These are phyloP conservation scores for Aspergillus sp. DNA, from an alignment of 2,329 filamentous ascomycete species.

Conservation along the genomic window DNA sequence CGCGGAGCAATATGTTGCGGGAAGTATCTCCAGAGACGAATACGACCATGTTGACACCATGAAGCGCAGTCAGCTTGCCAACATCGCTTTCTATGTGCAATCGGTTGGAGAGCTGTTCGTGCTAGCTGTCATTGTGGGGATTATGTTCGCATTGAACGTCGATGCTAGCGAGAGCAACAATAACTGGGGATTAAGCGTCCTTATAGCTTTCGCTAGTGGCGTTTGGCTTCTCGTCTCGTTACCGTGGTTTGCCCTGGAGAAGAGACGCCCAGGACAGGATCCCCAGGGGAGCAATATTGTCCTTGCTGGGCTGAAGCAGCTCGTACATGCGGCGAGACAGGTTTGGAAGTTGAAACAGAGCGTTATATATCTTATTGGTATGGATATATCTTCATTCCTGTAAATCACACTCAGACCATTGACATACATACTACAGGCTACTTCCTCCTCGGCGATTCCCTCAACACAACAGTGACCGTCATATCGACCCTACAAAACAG, in stretches of 20 bases:
- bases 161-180: constrained; percentile 62
- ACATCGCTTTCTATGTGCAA: constrained; percentile 65
- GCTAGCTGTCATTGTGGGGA: constrained; percentile 64
- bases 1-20: constrained; percentile 52
- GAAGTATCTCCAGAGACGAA: constrained; percentile 58
- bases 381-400: constrained; percentile 4
- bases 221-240: constrained; percentile 65
- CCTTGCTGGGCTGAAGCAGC: constrained; percentile 63
- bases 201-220: constrained; percentile 66
- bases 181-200: constrained; percentile 66
- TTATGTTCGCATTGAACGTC: constrained; percentile 63
- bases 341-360: constrained; percentile 68
- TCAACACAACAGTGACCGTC: constrained; percentile 71
- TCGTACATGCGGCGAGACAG: constrained; percentile 58
- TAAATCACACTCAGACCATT: too few relatives aligned
- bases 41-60: constrained; percentile 64
- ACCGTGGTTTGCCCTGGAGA: constrained; percentile 68
- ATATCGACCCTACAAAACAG: constrained; percentile 66
- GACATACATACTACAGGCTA: constrained; percentile 57
- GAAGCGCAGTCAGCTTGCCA: constrained; percentile 65
- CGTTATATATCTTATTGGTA: constrained; percentile 64
- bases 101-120: constrained; percentile 64
- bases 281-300: constrained; percentile 51
- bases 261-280: constrained; percentile 61
- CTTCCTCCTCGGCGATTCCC: constrained; percentile 68